A percentile compares a stretch with the other conserved stretches of the same genome.
These are phyloP conservation scores for Tricholoma furcatifolium DNA, from an alignment of 768 basidiomycete genomes.

Conservation along the genomic window DNA sequence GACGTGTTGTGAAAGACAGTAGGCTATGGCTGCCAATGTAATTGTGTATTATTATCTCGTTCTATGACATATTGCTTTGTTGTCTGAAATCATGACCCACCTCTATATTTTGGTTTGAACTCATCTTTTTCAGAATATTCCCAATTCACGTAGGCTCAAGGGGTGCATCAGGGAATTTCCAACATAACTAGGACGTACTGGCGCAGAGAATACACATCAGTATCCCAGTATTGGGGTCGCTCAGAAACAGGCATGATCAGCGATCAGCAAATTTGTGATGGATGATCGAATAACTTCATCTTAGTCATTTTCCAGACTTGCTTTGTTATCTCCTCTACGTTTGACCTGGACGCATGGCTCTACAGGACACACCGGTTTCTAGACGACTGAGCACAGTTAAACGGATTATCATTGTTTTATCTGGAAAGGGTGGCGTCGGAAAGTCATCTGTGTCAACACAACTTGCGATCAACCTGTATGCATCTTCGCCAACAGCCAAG, in stretches of 20 bases:
- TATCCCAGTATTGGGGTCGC: no score
- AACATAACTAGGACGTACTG: not conserved
- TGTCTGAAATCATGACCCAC: not conserved
- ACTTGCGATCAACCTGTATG: conserved; percentile 83
- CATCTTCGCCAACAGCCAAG: conserved; percentile 59
- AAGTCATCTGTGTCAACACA: conserved; percentile 97
- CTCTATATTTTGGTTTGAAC: not conserved
- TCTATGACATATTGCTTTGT: not conserved
- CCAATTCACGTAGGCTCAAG: not conserved
- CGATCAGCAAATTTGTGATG: no score
- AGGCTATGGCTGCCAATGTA: not conserved
- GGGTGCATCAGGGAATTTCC: conserved; percentile 6
- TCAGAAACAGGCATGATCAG: no score
- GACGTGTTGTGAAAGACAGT: not conserved
- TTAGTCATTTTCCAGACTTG: not conserved
- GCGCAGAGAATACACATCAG: conserved; percentile 7
- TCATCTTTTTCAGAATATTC: no score
- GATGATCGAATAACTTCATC: no score
- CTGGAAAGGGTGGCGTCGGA: conserved; percentile 97
- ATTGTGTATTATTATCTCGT: conserved; percentile 2
- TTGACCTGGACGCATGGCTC: conserved; percentile 25
- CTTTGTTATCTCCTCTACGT: not conserved
- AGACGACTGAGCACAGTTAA: conserved; percentile 73
- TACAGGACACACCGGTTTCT: conserved; percentile 55
- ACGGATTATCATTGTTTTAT: conserved; percentile 88